Conservation (phyloP, 768 basidiomycete species). For the Scleroderma bovista region DNA sequence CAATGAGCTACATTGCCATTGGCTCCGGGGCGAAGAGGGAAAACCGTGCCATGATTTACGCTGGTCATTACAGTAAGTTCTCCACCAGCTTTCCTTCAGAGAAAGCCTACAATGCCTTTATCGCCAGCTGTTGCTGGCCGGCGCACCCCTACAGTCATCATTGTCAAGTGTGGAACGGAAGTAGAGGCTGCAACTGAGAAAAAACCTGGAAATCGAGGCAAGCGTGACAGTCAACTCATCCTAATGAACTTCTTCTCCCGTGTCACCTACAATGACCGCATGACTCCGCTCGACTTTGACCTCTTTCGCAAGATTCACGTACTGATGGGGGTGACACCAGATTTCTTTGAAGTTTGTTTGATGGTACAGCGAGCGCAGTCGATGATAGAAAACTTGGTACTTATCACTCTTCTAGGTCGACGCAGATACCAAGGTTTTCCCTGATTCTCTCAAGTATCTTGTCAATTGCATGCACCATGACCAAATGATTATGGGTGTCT, state of each 20-base stretch:
- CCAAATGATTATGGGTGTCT: slow-evolving; percentile 98
- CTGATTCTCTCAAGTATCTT: slow-evolving; percentile 81
- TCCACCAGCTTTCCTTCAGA: neutral
- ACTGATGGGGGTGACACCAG: slow-evolving; percentile 98
- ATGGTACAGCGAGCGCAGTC: slow-evolving; percentile 60
- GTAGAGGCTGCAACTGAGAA: slow-evolving; percentile 74
- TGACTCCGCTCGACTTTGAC: slow-evolving; percentile 97
- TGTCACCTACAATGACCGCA: slow-evolving; percentile 98
- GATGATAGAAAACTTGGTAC: neutral
- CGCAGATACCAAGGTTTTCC: slow-evolving; percentile 95
- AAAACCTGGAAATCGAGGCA: slow-evolving; percentile 97
- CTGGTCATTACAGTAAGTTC: slow-evolving; percentile 94
- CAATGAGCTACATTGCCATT: slow-evolving; percentile 91
- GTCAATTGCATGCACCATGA: slow-evolving; percentile 99
- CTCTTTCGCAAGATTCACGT: slow-evolving; percentile 94
- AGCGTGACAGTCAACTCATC: slow-evolving; percentile 97
- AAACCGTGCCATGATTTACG: slow-evolving; percentile 97
- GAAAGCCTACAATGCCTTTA: slow-evolving; percentile 1
- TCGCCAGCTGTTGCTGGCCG: slow-evolving; percentile 72
- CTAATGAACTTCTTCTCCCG: slow-evolving; percentile 99
- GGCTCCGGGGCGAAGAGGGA: slow-evolving; percentile 85
- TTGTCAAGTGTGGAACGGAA: slow-evolving; percentile 97
- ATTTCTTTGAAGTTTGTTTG: slow-evolving; percentile 94
- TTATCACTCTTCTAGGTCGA: slow-evolving; percentile 67
- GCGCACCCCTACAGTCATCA: slow-evolving; percentile 87